Percentiles rank a stretch among this genome's conserved stretches.
Evolutionary conservation across 2,329 filamentous ascomycete species (phyloP).

Genomic region (Pestalotiopsis sp.): DNA sequence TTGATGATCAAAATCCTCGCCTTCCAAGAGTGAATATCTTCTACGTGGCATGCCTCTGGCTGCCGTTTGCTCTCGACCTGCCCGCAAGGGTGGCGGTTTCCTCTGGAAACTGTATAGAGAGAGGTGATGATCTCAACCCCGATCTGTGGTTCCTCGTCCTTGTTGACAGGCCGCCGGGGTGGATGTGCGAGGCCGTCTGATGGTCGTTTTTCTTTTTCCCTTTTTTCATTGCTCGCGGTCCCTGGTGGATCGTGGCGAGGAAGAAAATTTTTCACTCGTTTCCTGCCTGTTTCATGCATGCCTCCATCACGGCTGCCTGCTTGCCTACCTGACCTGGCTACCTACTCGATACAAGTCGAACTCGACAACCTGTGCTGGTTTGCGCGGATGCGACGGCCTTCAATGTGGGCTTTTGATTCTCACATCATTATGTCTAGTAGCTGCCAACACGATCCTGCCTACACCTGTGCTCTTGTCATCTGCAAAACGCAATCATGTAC

Average conservation of each 20-base stretch:
- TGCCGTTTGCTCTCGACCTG: conserved; percentile 56
- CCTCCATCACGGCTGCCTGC: too few relatives aligned
- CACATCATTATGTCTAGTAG: too few relatives aligned
- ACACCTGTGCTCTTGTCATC: too few relatives aligned
- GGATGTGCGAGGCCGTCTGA: conserved; percentile 90
- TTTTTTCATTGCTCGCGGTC: conserved; percentile 58
- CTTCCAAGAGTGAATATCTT: conserved; percentile 83
- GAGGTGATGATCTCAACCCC: conserved; percentile 95
- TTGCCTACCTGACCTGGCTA: too few relatives aligned
- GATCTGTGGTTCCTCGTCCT: conserved; percentile 61
- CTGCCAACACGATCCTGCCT: too few relatives aligned
- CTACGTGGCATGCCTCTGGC: conserved; percentile 33
- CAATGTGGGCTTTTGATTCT: too few relatives aligned
- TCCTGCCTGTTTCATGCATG: background rate
- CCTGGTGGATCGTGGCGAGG: conserved; percentile 52
- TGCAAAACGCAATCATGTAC: too few relatives aligned
- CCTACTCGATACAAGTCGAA: too few relatives aligned
- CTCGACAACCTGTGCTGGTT: too few relatives aligned
- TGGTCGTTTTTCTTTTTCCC: conserved; percentile 58
- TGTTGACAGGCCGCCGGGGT: conserved; percentile 76
- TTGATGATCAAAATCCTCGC: conserved; percentile 91
- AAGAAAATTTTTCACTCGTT: conserved; percentile 42
- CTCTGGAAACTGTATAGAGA: conserved; percentile 70
- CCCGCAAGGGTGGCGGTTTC: conserved; percentile 63
- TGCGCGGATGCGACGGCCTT: too few relatives aligned